These are phyloP conservation scores for Cicer pinnatifidum DNA, from an alignment of 306 rosid genomes.

Conservation along the genomic window DNA sequence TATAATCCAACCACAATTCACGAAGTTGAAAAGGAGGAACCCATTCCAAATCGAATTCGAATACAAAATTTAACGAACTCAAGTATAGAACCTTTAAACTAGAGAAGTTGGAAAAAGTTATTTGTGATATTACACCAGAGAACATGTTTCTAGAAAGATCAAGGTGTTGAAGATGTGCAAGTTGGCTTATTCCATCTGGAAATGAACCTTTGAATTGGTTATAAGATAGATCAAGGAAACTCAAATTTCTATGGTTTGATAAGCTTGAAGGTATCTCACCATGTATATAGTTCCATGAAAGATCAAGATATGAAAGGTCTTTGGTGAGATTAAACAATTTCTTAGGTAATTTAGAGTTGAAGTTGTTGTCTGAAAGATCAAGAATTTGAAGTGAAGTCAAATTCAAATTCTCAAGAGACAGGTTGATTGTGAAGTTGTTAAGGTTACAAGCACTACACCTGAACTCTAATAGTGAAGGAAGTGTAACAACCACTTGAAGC, in stretches of 20 bases:
- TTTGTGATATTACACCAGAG: not conserved
- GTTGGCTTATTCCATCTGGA: too few relatives aligned
- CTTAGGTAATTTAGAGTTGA: not conserved
- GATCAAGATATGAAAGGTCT: not conserved
- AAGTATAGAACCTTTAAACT: not conserved
- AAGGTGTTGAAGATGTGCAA: too few relatives aligned
- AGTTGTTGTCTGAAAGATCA: not conserved
- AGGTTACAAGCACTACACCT: not conserved
- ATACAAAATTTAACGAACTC: not conserved
- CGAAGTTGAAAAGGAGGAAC: not conserved
- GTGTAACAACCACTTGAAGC: not conserved
- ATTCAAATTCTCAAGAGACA: not conserved
- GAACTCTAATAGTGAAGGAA: constrained; percentile 20
- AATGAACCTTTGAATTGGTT: too few relatives aligned
- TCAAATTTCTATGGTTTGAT: not conserved
- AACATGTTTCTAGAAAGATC: not conserved
- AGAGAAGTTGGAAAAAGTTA: not conserved
- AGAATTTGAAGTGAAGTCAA: constrained; percentile 13
- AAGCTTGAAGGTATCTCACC: constrained; percentile 11
- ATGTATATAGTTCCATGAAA: accelerated
- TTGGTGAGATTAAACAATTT: constrained; percentile 28
- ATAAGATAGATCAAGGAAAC: not conserved
- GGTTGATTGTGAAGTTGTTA: not conserved
- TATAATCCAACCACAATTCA: too few relatives aligned
- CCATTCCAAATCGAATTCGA: constrained; percentile 11